Conservation (phyloP, 2,329 filamentous ascomycete genomes). For the Ceratocystis variospora region DNA sequence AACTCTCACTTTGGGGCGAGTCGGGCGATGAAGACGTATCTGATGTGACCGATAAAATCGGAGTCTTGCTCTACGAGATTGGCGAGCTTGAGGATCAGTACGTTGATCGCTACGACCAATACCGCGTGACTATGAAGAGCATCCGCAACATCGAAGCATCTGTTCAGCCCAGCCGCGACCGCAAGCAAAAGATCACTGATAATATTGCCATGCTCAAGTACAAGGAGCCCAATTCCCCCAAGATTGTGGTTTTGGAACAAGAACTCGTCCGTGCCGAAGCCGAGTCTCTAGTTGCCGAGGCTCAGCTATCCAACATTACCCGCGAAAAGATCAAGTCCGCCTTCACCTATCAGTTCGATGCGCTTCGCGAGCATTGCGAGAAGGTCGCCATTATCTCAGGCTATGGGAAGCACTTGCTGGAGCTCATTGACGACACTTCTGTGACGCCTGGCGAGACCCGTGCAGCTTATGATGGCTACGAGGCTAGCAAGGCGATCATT, state of each 20-base stretch:
- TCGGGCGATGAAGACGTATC: slow-evolving; percentile 93
- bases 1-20: slow-evolving; percentile 97
- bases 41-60: slow-evolving; percentile 96
- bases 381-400: slow-evolving; percentile 97
- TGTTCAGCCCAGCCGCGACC: slow-evolving; percentile 92
- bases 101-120: slow-evolving; percentile 97
- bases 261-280: slow-evolving; percentile 96
- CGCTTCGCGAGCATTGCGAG: slow-evolving; percentile 91
- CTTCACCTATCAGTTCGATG: slow-evolving; percentile 96
- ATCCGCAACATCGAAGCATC: slow-evolving; percentile 98
- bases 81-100: slow-evolving; percentile 97
- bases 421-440: slow-evolving; percentile 89
- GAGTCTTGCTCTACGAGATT: slow-evolving; percentile 94
- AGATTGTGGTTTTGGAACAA: slow-evolving; percentile 95
- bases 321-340: slow-evolving; percentile 98
- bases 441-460: slow-evolving; percentile 96
- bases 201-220: slow-evolving; percentile 98
- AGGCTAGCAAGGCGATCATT: slow-evolving; percentile 96
- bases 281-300: slow-evolving; percentile 96
- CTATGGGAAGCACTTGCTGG: slow-evolving; percentile 94
- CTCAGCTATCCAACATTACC: slow-evolving; percentile 97
- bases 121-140: slow-evolving; percentile 97
- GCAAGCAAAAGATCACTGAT: slow-evolving; percentile 99
- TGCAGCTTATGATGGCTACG: slow-evolving; percentile 91
- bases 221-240: slow-evolving; percentile 96